Conservation (phyloP, 2,329 filamentous ascomycete species). For the Cercospora nicotianae region DNA sequence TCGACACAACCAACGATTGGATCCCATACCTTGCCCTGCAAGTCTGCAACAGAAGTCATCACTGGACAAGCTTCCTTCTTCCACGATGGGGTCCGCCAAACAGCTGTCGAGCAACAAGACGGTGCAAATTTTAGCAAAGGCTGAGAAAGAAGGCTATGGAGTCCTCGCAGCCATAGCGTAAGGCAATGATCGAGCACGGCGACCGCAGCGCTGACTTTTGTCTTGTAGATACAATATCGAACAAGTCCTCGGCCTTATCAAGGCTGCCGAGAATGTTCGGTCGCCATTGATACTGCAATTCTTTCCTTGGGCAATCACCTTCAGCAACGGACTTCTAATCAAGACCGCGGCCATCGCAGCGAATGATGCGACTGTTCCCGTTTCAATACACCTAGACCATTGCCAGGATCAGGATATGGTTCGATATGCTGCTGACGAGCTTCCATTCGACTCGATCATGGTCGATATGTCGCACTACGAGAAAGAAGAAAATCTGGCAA, state of each 20-base stretch:
- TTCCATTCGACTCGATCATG: conserved; percentile 38
- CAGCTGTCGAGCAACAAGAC: conserved; percentile 17
- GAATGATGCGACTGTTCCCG: conserved; percentile 30
- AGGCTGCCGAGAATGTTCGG: conserved; percentile 34
- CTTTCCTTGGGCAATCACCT: conserved; percentile 36
- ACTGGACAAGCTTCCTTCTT: background rate
- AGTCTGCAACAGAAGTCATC: background rate
- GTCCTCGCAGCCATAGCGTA: conserved; percentile 29
- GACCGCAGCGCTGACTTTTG: background rate
- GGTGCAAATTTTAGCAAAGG: conserved; percentile 25
- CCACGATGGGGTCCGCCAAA: background rate
- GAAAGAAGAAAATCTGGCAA: conserved; percentile 36
- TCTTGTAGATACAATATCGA: conserved; percentile 30
- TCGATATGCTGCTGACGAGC: conserved; percentile 27
- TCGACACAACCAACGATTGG: background rate
- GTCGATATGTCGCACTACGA: conserved; percentile 41
- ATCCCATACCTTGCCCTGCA: background rate
- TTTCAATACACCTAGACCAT: conserved; percentile 38
- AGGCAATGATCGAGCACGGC: background rate
- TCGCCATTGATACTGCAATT: conserved; percentile 34
- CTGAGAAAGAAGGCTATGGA: conserved; percentile 29
- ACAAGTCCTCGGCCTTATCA: conserved; percentile 32
- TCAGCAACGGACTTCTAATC: conserved; percentile 31
- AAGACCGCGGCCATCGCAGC: conserved; percentile 31
- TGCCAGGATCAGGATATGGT: conserved; percentile 29